phyloP scores from a whole-genome alignment of 176 grass and related monocot genomes.

The Hordeum vulgare region MorexV3_pseudomolecules_assembly NC_058521.1:173227604-173228103 shows the following conservation, averaged over 20 bases:
- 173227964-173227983: background rate
- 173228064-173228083: background rate
- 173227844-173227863: background rate
- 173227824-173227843: background rate
- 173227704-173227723: background rate
- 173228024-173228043: background rate
- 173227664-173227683: background rate
- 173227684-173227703: constrained; percentile 7
- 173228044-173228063: background rate
- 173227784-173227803: background rate
- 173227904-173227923: background rate
- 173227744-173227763: background rate
- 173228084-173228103: background rate
- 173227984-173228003: background rate
- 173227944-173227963: background rate
- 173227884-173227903: background rate
- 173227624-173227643: background rate
- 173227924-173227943: background rate
- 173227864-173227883: constrained; percentile 8
- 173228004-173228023: background rate
- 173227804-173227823: background rate
- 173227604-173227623: background rate
- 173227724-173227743: background rate
- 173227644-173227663: background rate
- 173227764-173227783: background rate